Conservation (phyloP, 1,284 basidiomycete species). For the Baeospora myosura region DNA sequence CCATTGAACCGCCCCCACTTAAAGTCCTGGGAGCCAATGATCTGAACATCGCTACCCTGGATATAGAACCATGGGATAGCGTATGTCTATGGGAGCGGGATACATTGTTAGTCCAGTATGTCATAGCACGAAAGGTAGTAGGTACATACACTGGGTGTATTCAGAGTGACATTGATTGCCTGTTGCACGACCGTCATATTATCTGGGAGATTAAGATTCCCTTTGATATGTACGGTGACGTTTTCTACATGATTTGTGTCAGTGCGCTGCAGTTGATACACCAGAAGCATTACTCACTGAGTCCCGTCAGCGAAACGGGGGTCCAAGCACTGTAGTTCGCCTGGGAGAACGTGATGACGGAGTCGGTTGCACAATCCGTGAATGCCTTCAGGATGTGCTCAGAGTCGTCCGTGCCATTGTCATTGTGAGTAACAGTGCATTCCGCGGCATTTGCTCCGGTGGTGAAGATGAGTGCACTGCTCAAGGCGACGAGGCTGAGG, state of each 20-base stretch:
- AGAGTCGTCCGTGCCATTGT: slow-evolving; percentile 28
- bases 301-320: slow-evolving; percentile 25
- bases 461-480: too few species aligned
- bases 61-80: slow-evolving; percentile 39
- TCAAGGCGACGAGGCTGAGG: too few species aligned
- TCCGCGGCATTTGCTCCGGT: slow-evolving; percentile 14
- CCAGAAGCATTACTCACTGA: slow-evolving; percentile 20
- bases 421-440: slow-evolving; percentile 15
- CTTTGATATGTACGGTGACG: slow-evolving; percentile 36
- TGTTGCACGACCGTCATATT: slow-evolving; percentile 35
- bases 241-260: slow-evolving; percentile 23
- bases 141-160: slow-evolving; percentile 25
- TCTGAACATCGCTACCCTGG: slow-evolving; percentile 27
- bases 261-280: not conserved
- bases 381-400: slow-evolving; percentile 30
- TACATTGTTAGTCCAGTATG: too few species aligned
- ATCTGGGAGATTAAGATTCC: slow-evolving; percentile 38
- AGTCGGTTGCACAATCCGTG: slow-evolving; percentile 28
- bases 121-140: not conserved
- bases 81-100: slow-evolving; percentile 24
- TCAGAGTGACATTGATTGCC: slow-evolving; percentile 25
- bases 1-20: slow-evolving; percentile 33
- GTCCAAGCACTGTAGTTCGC: slow-evolving; percentile 35
- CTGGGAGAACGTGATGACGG: slow-evolving; percentile 30
- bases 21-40: slow-evolving; percentile 29